Conservation (phyloP, 2,329 filamentous ascomycete genomes). For the Thelonectria olida region DNA sequence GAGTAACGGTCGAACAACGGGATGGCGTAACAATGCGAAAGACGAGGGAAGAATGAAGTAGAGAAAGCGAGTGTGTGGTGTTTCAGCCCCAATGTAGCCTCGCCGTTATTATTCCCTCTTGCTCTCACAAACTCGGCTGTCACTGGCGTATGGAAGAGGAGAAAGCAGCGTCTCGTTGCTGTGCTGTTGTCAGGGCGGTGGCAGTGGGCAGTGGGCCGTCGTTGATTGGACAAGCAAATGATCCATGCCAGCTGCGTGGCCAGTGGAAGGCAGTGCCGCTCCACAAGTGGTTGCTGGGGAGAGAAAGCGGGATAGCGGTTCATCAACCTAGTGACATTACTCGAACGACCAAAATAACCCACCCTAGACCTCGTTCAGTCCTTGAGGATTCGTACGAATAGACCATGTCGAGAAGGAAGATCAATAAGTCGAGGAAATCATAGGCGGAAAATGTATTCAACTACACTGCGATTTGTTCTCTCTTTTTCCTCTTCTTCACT, state of each 20-base stretch:
- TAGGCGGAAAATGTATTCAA: too few species aligned
- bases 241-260: neutral
- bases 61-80: slow-evolving; percentile 14
- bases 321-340: neutral
- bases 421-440: too few species aligned
- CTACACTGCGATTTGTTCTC: too few species aligned
- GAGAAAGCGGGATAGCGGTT: slow-evolving; percentile 11
- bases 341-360: neutral
- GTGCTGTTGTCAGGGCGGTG: slow-evolving; percentile 34
- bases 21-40: neutral
- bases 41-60: neutral
- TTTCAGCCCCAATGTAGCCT: neutral
- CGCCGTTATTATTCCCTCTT: slow-evolving; percentile 2
- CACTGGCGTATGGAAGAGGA: slow-evolving; percentile 23
- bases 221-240: neutral
- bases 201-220: slow-evolving; percentile 11
- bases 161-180: slow-evolving; percentile 35
- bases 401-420: too few species aligned
- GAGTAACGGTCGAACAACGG: neutral
- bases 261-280: neutral
- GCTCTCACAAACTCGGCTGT: neutral
- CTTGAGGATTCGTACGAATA: too few species aligned
- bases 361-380: neutral
- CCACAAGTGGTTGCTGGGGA: slow-evolving; percentile 7
- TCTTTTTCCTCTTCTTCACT: too few species aligned